Conservation (phyloP, 2,329 filamentous ascomycete species). For the Penicillium sp. region DNA sequence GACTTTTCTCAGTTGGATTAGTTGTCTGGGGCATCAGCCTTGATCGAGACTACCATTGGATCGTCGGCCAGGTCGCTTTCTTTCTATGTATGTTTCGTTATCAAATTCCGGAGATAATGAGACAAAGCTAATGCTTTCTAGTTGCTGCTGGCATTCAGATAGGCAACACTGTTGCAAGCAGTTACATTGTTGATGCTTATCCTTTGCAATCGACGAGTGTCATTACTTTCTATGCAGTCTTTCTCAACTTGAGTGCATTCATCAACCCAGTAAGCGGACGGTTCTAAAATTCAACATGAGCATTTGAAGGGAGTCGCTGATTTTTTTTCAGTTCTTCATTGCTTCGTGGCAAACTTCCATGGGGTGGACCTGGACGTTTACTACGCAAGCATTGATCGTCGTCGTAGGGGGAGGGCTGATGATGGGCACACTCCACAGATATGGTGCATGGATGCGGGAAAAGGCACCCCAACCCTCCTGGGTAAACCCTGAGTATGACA, state of each 20-base stretch:
- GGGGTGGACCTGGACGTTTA: constrained; percentile 55
- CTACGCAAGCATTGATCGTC: constrained; percentile 50
- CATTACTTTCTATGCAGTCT: constrained; percentile 56
- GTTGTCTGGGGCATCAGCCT: constrained; percentile 58
- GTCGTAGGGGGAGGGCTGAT: constrained; percentile 41
- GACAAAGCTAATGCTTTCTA: constrained; percentile 17
- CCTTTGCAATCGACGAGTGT: constrained; percentile 56
- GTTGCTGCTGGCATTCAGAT: constrained; percentile 58
- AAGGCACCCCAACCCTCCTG: constrained; percentile 43
- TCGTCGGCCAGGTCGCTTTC: constrained; percentile 57
- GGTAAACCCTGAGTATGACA: constrained; percentile 49
- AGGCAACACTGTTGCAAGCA: constrained; percentile 55
- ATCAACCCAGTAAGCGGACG: constrained; percentile 39
- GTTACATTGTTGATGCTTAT: constrained; percentile 59
- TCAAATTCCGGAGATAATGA: neutral
- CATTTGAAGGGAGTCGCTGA: neutral
- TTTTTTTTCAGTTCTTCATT: constrained; percentile 50
- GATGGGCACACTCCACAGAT: constrained; percentile 43
- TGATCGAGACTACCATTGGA: constrained; percentile 56
- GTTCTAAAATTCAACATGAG: neutral
- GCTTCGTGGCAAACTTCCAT: constrained; percentile 47
- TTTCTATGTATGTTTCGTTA: constrained; percentile 49
- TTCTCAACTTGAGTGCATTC: constrained; percentile 54
- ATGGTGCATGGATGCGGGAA: constrained; percentile 39
- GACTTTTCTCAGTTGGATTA: constrained; percentile 41